Base-by-base conservation (phyloP, 2,329 filamentous ascomycete genomes). In the Coniosporium tulheliwenetii region DNA sequence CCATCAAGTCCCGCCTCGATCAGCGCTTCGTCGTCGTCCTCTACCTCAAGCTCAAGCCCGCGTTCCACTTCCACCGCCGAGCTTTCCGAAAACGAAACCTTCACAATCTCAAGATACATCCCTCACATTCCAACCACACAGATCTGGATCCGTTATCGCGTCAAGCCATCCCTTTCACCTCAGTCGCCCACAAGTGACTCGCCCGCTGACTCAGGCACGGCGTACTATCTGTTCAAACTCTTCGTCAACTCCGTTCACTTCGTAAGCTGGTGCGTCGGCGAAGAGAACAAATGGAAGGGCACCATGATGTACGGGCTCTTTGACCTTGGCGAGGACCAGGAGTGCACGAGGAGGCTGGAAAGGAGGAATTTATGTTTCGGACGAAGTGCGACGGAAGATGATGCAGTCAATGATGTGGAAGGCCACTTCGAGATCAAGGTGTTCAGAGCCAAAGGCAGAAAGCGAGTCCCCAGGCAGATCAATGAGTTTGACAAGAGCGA, bases 151-250 rank as follows among this genome's bases (percentile, higher is more conserved):
- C 45, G 48, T 15, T 67, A 41, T 19, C 30, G 10, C 31, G 37
- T 41, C 35, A 13, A 30, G 8, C 40, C 40, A 14, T 35, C 40
- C 14, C 26, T 14, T 29, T 26, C 40, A 31, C 15, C 26, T 26
- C 19, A 26, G 19, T 26, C 19, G 19, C 19, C 19, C 3, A 26
- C 4, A 26, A 26, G 4, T 4, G 19, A 26, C 7, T 7, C 19
- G 7, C 7, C 19, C 19, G 7, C 19, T 26, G 19, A 26, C 3
- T 26, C 19, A 26, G 19, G 19, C 5, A 37, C 35, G 15, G 15
- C n/a, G n/a, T 38, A 38, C 44, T 66, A 61, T 43, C 58, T 66
- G 44, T 69, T 69, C 58, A 69, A 69, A 48, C 50, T 69, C 29
- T 60, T 60, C 45, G 50, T 66, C 44, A 55, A 63, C 31, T 57